These are phyloP conservation scores for Calonectria montana DNA, from an alignment of 2,329 filamentous ascomycete species.

Conservation along the genomic window DNA sequence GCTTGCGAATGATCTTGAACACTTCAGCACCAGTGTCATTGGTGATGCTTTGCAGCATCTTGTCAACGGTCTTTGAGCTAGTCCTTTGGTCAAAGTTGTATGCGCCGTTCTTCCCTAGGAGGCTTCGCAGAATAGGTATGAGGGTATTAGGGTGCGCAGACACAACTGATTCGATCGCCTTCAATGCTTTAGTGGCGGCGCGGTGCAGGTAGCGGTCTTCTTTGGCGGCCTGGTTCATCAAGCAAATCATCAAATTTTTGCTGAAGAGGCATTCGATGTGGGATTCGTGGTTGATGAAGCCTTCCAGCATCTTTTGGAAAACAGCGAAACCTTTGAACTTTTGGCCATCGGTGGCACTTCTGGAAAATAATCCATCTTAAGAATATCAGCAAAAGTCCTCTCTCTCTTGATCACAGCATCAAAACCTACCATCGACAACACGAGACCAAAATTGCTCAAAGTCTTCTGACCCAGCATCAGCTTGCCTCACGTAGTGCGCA, in stretches of 20 bases:
- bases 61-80: slow-evolving; percentile 86
- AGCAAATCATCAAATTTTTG: slow-evolving; percentile 81
- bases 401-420: too few relatives aligned
- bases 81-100: slow-evolving; percentile 89
- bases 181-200: slow-evolving; percentile 81
- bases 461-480: slow-evolving; percentile 52
- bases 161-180: slow-evolving; percentile 74
- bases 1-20: slow-evolving; percentile 61
- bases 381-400: slow-evolving; percentile 35
- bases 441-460: slow-evolving; percentile 88
- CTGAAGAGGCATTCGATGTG: slow-evolving; percentile 77
- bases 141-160: slow-evolving; percentile 71
- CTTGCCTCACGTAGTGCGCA: slow-evolving; percentile 58
- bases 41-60: slow-evolving; percentile 72
- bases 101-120: slow-evolving; percentile 77
- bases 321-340: slow-evolving; percentile 94
- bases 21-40: slow-evolving; percentile 65
- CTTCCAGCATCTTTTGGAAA: slow-evolving; percentile 78
- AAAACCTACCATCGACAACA: slow-evolving; percentile 81
- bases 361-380: slow-evolving; percentile 84
- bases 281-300: slow-evolving; percentile 56
- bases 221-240: slow-evolving; percentile 85
- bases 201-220: slow-evolving; percentile 83
- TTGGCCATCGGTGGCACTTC: slow-evolving; percentile 84
- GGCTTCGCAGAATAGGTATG: slow-evolving; percentile 68